Evolutionary conservation across 768 basidiomycete genomes (phyloP), one percentile per base, ranked within the genome.

Genomic region (Rhizopogon salebrosus): DNA sequence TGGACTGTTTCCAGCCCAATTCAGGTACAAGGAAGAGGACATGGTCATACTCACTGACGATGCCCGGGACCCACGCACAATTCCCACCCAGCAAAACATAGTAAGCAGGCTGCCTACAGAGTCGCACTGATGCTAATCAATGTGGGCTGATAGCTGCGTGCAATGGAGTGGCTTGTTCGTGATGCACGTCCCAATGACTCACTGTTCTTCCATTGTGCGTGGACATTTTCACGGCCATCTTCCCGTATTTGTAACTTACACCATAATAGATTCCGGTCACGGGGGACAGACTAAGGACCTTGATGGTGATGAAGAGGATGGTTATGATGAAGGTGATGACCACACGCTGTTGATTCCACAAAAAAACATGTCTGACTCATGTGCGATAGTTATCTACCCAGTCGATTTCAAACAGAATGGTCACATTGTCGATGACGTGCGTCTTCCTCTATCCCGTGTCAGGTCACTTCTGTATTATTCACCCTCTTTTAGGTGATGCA

Each of bases 161-260:
- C 88, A 4, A 95, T 95, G 91, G 77, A 83, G 54, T 98, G 94
- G 95, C 83, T 99, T n/a, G 90, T 94, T 16, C 71, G 68, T 14
- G 86, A 77, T 56, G 93, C 95, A 11, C 71, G 72, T 16, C 83
- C 90, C 1, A 86, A 93, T 57, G 92, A 95, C 60, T 85, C 93
- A 3, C 73, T 95, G 29, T 93, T 94, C 75, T 89, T 95, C 77
- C 93, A 94, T 58, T 95, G 45, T 46, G 14, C 9, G 45, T 1
- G 5, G 1, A 22, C 2, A 0, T 45, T 27, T 22, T 45, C 7
- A 18, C 40, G 6, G 10, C 24, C n/a, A 35, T 34, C n/a, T 22
- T 24, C 26, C 20, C 23, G 3, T 8, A 20, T 23, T 20, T 37
- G 34, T 40, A 14, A 29, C 34, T 46, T 9, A 26, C 16, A 14